phyloP scores from a whole-genome alignment of 306 rosid species.

The Sphenostylis stenocarpa region DNA sequence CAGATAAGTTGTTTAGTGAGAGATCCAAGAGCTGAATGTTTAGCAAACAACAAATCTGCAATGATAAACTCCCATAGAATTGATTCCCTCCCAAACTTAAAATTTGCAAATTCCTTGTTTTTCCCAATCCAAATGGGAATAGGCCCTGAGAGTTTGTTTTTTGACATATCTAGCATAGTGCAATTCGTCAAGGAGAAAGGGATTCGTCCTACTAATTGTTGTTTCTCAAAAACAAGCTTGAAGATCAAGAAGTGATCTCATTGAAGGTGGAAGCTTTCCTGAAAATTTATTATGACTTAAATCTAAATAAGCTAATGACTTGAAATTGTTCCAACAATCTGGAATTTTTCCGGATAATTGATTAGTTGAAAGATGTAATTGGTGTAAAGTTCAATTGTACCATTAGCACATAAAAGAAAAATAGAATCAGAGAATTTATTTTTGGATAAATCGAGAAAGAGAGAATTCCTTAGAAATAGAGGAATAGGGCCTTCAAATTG shows the following conservation, averaged over 20 bases:
- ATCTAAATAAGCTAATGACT: no score
- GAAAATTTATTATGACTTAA: no score
- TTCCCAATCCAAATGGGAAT: not conserved
- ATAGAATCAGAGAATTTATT: no score
- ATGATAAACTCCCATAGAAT: not conserved
- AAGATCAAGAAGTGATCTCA: no score
- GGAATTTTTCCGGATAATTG: no score
- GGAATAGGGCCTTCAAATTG: conserved; percentile 20
- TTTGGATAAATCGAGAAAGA: no score
- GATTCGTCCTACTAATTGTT: not conserved
- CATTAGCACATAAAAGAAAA: no score
- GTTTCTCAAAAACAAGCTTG: not conserved
- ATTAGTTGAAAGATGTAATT: no score
- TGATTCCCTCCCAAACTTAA: not conserved
- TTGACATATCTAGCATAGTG: not conserved
- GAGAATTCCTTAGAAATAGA: no score
- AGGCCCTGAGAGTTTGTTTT: not conserved
- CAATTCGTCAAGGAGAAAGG: not conserved
- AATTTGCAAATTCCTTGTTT: not conserved
- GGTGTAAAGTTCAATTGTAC: no score
- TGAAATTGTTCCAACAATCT: no score
- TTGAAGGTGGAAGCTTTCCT: no score
- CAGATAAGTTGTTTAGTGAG: not conserved
- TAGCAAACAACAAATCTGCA: not conserved
- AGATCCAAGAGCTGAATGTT: not conserved